Conservation (phyloP, 2,329 filamentous ascomycete species). For the Xylariaceae sp. region DNA sequence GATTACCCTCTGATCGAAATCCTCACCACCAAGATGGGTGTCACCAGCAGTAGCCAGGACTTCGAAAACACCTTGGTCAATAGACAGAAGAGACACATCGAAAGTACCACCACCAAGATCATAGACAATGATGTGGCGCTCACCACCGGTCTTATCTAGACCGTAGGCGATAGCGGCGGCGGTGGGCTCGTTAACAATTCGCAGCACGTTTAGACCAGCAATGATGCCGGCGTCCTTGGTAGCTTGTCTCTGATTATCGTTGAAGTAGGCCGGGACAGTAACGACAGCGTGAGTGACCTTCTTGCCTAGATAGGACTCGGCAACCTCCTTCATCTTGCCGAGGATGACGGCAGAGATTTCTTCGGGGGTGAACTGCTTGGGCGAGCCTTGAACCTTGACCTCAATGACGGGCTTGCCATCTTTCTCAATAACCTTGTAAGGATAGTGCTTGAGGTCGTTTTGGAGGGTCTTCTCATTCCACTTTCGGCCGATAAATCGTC, state of each 20-base stretch:
- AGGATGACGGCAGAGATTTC: constrained; percentile 83
- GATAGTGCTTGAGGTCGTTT: constrained; percentile 96
- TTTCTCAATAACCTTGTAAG: constrained; percentile 91
- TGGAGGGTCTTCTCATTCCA: constrained; percentile 86
- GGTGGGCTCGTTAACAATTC: constrained; percentile 96
- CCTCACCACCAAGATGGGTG: constrained; percentile 96
- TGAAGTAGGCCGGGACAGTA: constrained; percentile 97
- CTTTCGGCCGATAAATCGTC: constrained; percentile 86
- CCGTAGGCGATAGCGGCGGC: constrained; percentile 95
- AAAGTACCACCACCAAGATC: constrained; percentile 95
- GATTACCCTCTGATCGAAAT: constrained; percentile 98
- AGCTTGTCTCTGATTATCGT: constrained; percentile 95
- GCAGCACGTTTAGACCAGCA: constrained; percentile 91
- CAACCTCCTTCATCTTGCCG: constrained; percentile 84
- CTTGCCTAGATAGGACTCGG: constrained; percentile 80
- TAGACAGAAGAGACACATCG: constrained; percentile 91
- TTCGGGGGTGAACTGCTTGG: constrained; percentile 80
- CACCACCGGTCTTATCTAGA: constrained; percentile 82
- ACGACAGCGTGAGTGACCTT: constrained; percentile 88
- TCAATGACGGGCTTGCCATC: constrained; percentile 87
- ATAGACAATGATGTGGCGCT: constrained; percentile 90
- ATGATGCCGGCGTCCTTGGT: constrained; percentile 95
- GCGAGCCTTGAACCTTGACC: constrained; percentile 68
- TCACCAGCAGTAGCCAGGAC: constrained; percentile 95
- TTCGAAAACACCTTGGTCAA: constrained; percentile 92